Percentiles rank a stretch among this genome's conserved stretches.
Conservation (phyloP, 352 stramenopile genomes). For the Pseudoperonospora humuli region DNA sequence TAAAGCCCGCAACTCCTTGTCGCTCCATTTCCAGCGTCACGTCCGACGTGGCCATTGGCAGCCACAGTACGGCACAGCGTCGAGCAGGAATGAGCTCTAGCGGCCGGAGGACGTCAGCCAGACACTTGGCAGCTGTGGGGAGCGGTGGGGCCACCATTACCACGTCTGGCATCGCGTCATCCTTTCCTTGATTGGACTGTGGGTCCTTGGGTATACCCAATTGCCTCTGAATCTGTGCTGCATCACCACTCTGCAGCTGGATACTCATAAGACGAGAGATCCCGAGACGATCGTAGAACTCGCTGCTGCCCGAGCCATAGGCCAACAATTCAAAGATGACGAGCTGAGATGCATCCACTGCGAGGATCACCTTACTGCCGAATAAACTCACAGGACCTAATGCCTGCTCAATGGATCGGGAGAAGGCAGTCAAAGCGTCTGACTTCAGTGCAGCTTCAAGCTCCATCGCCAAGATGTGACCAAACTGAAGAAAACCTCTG, state of each 20-base stretch:
- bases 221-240: slow-evolving; percentile 26
- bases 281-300: slow-evolving; percentile 51
- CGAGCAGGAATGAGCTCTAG: slow-evolving; percentile 17
- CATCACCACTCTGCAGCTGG: slow-evolving; percentile 26
- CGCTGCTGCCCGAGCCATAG: slow-evolving; percentile 48
- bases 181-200: slow-evolving; percentile 13
- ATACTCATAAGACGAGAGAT: slow-evolving; percentile 47
- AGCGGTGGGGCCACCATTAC: slow-evolving; percentile 52
- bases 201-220: slow-evolving; percentile 19
- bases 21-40: slow-evolving; percentile 68
- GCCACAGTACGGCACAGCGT: slow-evolving; percentile 48
- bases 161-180: slow-evolving; percentile 15
- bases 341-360: slow-evolving; percentile 43
- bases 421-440: slow-evolving; percentile 42
- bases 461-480: too few species aligned
- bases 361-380: slow-evolving; percentile 28
- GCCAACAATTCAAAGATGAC: slow-evolving; percentile 64
- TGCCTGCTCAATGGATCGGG: slow-evolving; percentile 19
- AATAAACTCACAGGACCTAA: slow-evolving; percentile 1
- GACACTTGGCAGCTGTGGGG: slow-evolving; percentile 37
- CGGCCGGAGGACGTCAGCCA: slow-evolving; percentile 37
- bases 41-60: slow-evolving; percentile 46
- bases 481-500: too few species aligned
- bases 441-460: slow-evolving; percentile 46
- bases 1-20: slow-evolving; percentile 48